Evolutionary conservation across 768 basidiomycete genomes (phyloP), one percentile per base, ranked within the genome.

Genomic region (Roridomyces roridus): DNA sequence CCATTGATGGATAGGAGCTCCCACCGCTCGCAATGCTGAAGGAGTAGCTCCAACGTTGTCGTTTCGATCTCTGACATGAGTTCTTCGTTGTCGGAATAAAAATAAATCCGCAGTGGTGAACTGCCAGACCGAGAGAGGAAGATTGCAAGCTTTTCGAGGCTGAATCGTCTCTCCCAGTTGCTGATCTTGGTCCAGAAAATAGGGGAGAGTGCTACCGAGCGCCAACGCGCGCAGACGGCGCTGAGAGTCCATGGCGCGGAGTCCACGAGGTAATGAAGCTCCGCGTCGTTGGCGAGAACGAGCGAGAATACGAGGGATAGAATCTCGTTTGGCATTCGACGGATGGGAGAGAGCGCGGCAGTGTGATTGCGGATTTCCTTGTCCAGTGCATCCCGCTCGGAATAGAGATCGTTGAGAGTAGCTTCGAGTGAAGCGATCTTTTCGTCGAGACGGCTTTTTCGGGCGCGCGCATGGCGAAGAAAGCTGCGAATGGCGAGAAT

Each of bases 191-290:
- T n/a, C n/a, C n/a, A n/a, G n/a, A n/a, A n/a, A n/a, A n/a, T n/a
- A n/a, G n/a, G n/a, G n/a, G n/a, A n/a, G n/a, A n/a, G n/a, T n/a
- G n/a, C n/a, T n/a, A n/a, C n/a, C n/a, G n/a, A n/a, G n/a, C 55
- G 46, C 55, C 55, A 56, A 6, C 46, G 55, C 12, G 9, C 15
- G 26, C 55, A 56, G 11, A 56, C 55, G 9, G 40, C 31, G 42
- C 46, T 31, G 2, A 44, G 4, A 35, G 25, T 28, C 55, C 55
- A 56, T 10, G 55, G 46, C 2, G 25, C 53, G 11, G 36, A n/a
- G 17, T 34, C 29, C 7, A 7, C 17, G 11, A 11, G 7, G 0
- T 12, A 5, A 11, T 17, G 0, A 25, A 44, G 24, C 3, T n/a
- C n/a, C n/a, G n/a, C n/a, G n/a, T n/a, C n/a, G 31, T 29, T 21